Conservation (phyloP, 805 yeast genomes). For the Pichia nanzhaoensis region DNA sequence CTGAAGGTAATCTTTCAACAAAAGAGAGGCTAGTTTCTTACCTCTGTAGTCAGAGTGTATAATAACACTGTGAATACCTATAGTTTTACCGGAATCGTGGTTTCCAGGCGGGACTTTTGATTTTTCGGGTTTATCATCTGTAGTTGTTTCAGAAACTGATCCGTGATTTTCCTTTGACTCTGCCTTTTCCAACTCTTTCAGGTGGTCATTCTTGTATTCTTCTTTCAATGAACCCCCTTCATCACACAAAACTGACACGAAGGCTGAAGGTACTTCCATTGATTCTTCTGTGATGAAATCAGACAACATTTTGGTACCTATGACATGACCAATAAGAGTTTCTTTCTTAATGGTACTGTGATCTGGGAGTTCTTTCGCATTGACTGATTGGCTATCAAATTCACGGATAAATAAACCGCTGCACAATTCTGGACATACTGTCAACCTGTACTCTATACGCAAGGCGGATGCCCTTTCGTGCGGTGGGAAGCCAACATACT, state of each 20-base stretch:
- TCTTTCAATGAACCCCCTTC: slow-evolving; percentile 6
- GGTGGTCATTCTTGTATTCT: neutral
- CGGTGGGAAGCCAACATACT: slow-evolving; percentile 61
- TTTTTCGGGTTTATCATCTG: slow-evolving; percentile 1
- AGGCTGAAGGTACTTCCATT: slow-evolving; percentile 49
- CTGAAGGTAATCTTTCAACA: slow-evolving; percentile 86
- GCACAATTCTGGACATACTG: slow-evolving; percentile 82
- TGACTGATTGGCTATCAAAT: slow-evolving; percentile 31
- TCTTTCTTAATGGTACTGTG: slow-evolving; percentile 50
- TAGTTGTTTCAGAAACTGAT: slow-evolving; percentile 16
- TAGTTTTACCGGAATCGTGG: slow-evolving; percentile 60
- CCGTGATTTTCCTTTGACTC: neutral
- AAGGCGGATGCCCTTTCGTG: slow-evolving; percentile 63
- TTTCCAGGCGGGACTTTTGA: slow-evolving; percentile 44
- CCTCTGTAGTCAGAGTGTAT: slow-evolving; percentile 75
- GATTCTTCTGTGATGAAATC: slow-evolving; percentile 44
- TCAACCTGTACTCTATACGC: slow-evolving; percentile 60
- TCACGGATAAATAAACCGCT: slow-evolving; percentile 80
- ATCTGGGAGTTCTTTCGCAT: slow-evolving; percentile 32
- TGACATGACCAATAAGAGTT: slow-evolving; percentile 69
- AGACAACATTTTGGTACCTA: slow-evolving; percentile 63
- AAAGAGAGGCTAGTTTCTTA: slow-evolving; percentile 71
- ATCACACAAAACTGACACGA: slow-evolving; percentile 3
- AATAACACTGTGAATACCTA: slow-evolving; percentile 80
- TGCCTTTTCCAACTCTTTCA: neutral